Conservation (phyloP, 2,329 filamentous ascomycete species). For the Fusarium sp. region DNA sequence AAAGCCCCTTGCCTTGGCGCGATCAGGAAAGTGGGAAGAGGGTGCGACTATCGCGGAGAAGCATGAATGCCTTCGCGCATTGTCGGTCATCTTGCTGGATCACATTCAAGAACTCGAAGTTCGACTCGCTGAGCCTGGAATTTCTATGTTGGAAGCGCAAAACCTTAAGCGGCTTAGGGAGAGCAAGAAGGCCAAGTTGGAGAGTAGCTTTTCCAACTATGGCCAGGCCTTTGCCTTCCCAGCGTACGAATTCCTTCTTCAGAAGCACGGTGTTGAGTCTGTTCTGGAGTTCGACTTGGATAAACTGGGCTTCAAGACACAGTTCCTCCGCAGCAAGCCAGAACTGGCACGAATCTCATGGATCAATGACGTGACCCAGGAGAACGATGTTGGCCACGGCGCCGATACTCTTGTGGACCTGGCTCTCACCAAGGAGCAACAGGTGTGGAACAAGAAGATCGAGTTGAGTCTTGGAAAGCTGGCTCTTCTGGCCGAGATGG, state of each 20-base stretch:
- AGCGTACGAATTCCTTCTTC: constrained; percentile 83
- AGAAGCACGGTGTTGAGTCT: constrained; percentile 71
- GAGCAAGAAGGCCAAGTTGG: constrained; percentile 59
- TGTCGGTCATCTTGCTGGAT: constrained; percentile 68
- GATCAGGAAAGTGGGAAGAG: constrained; percentile 68
- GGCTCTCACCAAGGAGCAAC: constrained; percentile 77
- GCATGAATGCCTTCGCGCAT: constrained; percentile 65
- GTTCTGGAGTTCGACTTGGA: constrained; percentile 80
- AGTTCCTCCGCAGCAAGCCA: constrained; percentile 79
- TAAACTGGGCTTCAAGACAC: constrained; percentile 76
- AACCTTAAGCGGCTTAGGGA: constrained; percentile 51
- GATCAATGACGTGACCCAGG: constrained; percentile 90
- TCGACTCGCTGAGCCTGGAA: constrained; percentile 42
- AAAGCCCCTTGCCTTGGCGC: constrained; percentile 65
- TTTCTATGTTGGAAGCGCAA: constrained; percentile 46
- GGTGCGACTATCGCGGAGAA: constrained; percentile 69
- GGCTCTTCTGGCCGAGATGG: constrained; percentile 73
- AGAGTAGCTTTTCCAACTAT: constrained; percentile 71
- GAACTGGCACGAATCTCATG: constrained; percentile 84
- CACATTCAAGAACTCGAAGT: constrained; percentile 59
- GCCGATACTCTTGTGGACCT: constrained; percentile 77
- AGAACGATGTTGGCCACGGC: constrained; percentile 80
- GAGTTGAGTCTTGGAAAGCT: constrained; percentile 92
- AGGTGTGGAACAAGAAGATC: constrained; percentile 93
- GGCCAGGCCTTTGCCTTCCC: constrained; percentile 77